These are phyloP conservation scores for Teunomyces atbi DNA, from an alignment of 805 yeast species.

Conservation along the genomic window DNA sequence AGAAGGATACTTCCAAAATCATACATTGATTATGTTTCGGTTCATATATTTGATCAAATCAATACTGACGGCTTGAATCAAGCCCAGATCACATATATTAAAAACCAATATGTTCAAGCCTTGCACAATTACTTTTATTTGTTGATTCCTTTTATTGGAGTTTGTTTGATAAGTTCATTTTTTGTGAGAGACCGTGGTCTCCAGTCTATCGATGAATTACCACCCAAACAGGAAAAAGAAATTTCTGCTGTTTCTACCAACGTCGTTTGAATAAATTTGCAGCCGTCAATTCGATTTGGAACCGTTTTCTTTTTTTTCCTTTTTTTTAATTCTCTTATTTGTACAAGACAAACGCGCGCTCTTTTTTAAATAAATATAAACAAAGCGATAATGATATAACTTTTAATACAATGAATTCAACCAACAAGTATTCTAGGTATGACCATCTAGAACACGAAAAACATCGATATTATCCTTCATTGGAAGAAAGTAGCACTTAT, in stretches of 20 bases:
- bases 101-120: constrained; percentile 19
- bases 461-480: not conserved
- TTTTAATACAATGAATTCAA: not conserved
- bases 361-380: not conserved
- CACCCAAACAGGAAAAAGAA: constrained; percentile 9
- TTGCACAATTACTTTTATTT: constrained; percentile 20
- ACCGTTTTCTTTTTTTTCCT: not conserved
- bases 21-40: constrained; percentile 12
- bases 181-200: constrained; percentile 41
- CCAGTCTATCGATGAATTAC: constrained; percentile 30
- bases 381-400: not conserved
- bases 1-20: constrained; percentile 11
- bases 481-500: not conserved
- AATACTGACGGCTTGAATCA: constrained; percentile 20
- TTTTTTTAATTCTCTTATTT: not conserved
- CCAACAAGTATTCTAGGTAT: not conserved
- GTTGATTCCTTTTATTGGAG: constrained; percentile 21
- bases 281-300: not conserved
- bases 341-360: not conserved
- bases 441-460: not conserved
- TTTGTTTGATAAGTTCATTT: constrained; percentile 21
- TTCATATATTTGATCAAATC: constrained; percentile 27
- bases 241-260: constrained; percentile 6
- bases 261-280: not conserved
- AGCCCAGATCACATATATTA: constrained; percentile 15